Percentiles rank a stretch among this genome's conserved stretches.
phyloP scores from a whole-genome alignment of 495 filamentous ascomycete species.

The Penicillium bovifimosum region DNA sequence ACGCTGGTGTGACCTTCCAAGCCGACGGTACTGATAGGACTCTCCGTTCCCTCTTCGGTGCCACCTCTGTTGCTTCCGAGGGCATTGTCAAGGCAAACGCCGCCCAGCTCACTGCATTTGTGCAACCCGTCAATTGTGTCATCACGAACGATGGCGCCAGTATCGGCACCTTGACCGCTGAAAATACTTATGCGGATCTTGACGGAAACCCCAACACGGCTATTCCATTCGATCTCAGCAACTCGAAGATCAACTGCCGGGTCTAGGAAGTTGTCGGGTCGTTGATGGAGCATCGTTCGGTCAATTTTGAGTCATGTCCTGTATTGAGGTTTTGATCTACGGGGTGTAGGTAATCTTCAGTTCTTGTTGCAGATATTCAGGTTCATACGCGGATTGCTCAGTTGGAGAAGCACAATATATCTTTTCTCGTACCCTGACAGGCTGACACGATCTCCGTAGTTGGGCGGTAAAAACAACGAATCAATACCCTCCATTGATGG shows the following conservation, averaged over 20 bases:
- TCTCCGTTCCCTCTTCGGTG: slow-evolving; percentile 17
- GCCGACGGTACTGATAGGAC: slow-evolving; percentile 10
- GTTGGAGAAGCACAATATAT: too few species aligned
- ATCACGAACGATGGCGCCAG: slow-evolving; percentile 11
- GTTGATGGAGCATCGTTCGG: not conserved
- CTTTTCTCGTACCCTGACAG: too few species aligned
- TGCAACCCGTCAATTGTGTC: slow-evolving; percentile 14
- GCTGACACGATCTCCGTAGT: too few species aligned
- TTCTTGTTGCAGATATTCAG: too few species aligned
- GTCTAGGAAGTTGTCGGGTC: slow-evolving; percentile 23
- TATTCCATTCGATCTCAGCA: slow-evolving; percentile 16
- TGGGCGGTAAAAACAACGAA: too few species aligned
- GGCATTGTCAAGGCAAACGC: slow-evolving; percentile 18
- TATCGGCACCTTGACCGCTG: slow-evolving; percentile 15
- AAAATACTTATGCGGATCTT: slow-evolving; percentile 16
- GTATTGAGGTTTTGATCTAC: too few species aligned
- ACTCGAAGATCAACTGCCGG: slow-evolving; percentile 12
- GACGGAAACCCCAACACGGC: slow-evolving; percentile 17
- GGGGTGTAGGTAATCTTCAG: too few species aligned
- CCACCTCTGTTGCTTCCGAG: slow-evolving; percentile 12
- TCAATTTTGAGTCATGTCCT: too few species aligned
- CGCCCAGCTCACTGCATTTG: slow-evolving; percentile 17
- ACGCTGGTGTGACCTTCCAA: slow-evolving; percentile 12
- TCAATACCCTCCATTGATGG: too few species aligned
- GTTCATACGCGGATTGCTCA: too few species aligned